These are phyloP conservation scores for Rehmannia glutinosa DNA, from an alignment of 257 asterid species.

Conservation along the genomic window DNA sequence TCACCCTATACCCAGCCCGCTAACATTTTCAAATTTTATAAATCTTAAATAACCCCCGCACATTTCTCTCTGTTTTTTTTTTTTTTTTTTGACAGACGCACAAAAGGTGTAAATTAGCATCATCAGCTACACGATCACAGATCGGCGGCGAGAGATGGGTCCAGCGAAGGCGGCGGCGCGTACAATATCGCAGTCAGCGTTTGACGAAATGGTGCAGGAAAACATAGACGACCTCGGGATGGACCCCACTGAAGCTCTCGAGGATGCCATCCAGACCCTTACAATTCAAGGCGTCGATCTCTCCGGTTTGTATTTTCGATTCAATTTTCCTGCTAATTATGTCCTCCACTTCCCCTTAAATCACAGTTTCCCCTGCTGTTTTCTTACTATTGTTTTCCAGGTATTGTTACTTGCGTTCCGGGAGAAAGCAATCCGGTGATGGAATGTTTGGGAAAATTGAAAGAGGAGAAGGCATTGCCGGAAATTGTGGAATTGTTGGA, in stretches of 20 bases:
- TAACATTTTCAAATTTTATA: slow-evolving; percentile 21
- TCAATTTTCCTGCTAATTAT: not conserved
- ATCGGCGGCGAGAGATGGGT: slow-evolving; percentile 46
- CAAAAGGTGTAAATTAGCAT: not conserved
- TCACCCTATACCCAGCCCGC: slow-evolving; percentile 12
- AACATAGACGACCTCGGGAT: slow-evolving; percentile 87
- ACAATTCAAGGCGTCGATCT: slow-evolving; percentile 94
- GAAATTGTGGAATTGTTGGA: slow-evolving; percentile 41
- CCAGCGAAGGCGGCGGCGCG: slow-evolving; percentile 58
- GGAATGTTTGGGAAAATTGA: slow-evolving; percentile 58
- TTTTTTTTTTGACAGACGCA: not conserved
- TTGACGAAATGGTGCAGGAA: slow-evolving; percentile 89
- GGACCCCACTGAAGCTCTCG: slow-evolving; percentile 88
- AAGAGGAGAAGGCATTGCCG: slow-evolving; percentile 26
- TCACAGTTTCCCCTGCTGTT: not conserved
- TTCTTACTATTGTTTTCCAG: slow-evolving; percentile 25
- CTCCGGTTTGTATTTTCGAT: slow-evolving; percentile 40
- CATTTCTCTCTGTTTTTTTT: not conserved
- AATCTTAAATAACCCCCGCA: slow-evolving; percentile 9
- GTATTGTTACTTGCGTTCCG: slow-evolving; percentile 71
- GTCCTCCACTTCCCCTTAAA: not conserved
- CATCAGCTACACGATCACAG: slow-evolving; percentile 1
- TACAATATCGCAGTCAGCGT: slow-evolving; percentile 75
- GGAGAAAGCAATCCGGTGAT: slow-evolving; percentile 81
- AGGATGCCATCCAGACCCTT: slow-evolving; percentile 85